Conservation (phyloP, 331 rosid species). For the Pyracantha coccinea region DNA sequence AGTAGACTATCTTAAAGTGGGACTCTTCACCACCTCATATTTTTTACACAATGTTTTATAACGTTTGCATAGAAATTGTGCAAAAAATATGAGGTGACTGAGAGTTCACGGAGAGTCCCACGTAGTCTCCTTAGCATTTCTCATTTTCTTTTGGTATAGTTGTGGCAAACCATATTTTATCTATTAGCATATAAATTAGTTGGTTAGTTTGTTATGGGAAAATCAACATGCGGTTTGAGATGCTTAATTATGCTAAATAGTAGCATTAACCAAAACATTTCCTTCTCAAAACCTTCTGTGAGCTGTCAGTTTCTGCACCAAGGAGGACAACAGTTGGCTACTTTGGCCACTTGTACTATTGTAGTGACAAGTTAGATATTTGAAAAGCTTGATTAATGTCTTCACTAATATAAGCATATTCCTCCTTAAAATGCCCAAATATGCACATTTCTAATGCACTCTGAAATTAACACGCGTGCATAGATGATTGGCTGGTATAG, state of each 20-base stretch:
- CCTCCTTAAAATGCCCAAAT: neutral
- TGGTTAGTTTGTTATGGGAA: neutral
- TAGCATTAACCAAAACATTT: neutral
- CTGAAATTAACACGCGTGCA: neutral
- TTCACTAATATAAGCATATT: neutral
- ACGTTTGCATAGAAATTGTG: too few relatives aligned
- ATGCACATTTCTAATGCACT: neutral
- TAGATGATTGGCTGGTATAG: too few relatives aligned
- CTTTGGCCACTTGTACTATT: neutral
- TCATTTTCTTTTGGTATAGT: neutral
- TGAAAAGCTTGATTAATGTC: neutral
- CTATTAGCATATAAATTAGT: neutral
- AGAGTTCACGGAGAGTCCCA: too few relatives aligned
- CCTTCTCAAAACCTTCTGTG: neutral
- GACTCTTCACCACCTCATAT: too few relatives aligned
- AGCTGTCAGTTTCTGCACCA: slow-evolving; percentile 5
- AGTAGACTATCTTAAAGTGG: too few relatives aligned
- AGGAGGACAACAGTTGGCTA: slow-evolving; percentile 6
- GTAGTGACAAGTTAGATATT: neutral
- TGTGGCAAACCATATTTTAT: neutral
- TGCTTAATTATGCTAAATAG: neutral
- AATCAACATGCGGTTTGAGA: neutral
- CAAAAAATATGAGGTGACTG: too few relatives aligned
- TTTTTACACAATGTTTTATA: too few relatives aligned
- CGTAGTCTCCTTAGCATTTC: too few relatives aligned